These are phyloP conservation scores for Leishmania mexicana DNA, from an alignment of 208 protist species.

Conservation along the genomic window DNA sequence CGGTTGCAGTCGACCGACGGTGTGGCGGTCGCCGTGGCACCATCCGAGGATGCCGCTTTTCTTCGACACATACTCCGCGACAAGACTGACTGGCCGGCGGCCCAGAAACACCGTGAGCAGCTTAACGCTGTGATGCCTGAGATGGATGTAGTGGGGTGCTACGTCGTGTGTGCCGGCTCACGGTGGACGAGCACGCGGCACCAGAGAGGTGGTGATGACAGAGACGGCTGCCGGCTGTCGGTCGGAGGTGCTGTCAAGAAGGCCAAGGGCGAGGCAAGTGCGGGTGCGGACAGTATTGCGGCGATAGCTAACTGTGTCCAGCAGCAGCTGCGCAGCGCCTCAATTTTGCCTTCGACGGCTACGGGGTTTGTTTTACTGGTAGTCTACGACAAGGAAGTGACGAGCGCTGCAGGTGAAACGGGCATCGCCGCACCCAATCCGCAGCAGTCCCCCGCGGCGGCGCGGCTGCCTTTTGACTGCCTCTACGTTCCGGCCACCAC, in stretches of 20 bases:
- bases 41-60: slow-evolving; percentile 1
- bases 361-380: slow-evolving; percentile 15
- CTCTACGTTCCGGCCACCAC: slow-evolving; percentile 4
- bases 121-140: slow-evolving; percentile 56
- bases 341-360: slow-evolving; percentile 11
- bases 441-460: background rate
- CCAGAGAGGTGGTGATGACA: background rate
- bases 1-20: background rate
- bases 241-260: slow-evolving; percentile 4
- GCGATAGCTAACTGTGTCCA: slow-evolving; percentile 34
- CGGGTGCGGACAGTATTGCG: slow-evolving; percentile 26
- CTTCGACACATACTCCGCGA: background rate
- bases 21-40: background rate
- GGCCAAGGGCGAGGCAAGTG: background rate
- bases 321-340: slow-evolving; percentile 1
- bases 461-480: slow-evolving; percentile 21
- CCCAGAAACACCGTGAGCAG: slow-evolving; percentile 38
- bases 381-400: slow-evolving; percentile 22
- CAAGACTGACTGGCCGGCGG: slow-evolving; percentile 43
- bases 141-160: slow-evolving; percentile 67
- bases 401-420: background rate
- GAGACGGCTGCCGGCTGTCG: background rate
- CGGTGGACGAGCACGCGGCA: background rate
- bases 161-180: slow-evolving; percentile 41
- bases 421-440: background rate